Base-by-base conservation (phyloP, 768 basidiomycete species). In the Boletellus ananiceps region DNA sequence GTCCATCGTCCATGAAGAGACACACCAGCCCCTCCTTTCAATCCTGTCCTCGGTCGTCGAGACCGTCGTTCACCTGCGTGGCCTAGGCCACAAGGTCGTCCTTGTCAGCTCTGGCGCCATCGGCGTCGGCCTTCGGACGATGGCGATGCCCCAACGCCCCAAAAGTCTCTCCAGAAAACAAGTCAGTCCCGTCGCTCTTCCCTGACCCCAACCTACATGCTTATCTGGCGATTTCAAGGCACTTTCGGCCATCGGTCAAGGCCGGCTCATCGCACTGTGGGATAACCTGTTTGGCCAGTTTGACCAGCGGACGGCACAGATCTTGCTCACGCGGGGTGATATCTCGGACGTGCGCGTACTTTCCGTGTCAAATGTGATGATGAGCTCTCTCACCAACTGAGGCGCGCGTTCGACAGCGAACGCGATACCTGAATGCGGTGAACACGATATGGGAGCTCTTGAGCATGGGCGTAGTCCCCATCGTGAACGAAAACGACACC, bases 401-500 rank as follows among this genome's bases (percentile, higher is more conserved):
- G 29, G 53, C 33, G 41, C 45, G 29, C 37, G 50, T 44, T 42
- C 37, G 42, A 15, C 62, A 97, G 95, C 78, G 94, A 35, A 95
- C 93, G 12, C 79, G 96, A 54, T 99, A 98, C 64, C 70, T 97
- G 49, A 99, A 99, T 64, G 96, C 95, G 0, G 90, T 93, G 49
- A 97, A 96, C 60, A 98, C 96, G 0, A 80, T 99, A 67, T 85
- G 86, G 32, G 93, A 97, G 60, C 75, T 99, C 11, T 71, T 99
- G 23, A 81, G 81, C 3, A 88, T 97, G 86, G 95, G 94, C 14
- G 91, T 98, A 0, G 83, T 99, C 1, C 96, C 96, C 3, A 97
- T 99, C 55, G 93, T 99, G 47, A 99, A 99, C 68, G 96, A 99
- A 69, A 99, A 99, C 60, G 96, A 99, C 65, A 98, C 96, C 0